These are phyloP conservation scores for Opeltia flavorubescens DNA, from an alignment of 495 filamentous ascomycete species.

Conservation along the genomic window DNA sequence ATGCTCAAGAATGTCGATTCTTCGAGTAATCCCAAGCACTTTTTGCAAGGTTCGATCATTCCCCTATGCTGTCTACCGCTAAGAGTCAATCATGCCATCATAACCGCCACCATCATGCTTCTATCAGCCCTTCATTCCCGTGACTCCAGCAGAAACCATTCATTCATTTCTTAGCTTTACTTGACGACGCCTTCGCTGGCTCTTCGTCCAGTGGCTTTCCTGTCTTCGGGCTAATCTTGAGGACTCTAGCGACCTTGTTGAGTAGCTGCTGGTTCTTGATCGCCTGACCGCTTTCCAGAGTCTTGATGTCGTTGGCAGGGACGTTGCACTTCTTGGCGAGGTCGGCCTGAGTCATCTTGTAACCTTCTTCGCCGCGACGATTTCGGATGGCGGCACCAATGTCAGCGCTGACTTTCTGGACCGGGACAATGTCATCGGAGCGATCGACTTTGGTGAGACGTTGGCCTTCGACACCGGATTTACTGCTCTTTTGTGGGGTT, in stretches of 20 bases:
- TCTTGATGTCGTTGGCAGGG: slow-evolving; percentile 17
- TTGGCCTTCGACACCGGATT: slow-evolving; percentile 66
- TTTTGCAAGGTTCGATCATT: not conserved
- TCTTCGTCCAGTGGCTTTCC: slow-evolving; percentile 15
- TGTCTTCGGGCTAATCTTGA: slow-evolving; percentile 18
- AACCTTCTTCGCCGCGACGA: slow-evolving; percentile 48
- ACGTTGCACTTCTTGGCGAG: slow-evolving; percentile 82
- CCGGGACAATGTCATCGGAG: slow-evolving; percentile 92
- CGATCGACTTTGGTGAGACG: slow-evolving; percentile 97
- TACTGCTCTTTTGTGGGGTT: slow-evolving; percentile 31
- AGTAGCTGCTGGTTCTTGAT: slow-evolving; percentile 17
- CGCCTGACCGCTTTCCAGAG: slow-evolving; percentile 14
- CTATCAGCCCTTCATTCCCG: not conserved
- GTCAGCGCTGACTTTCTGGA: slow-evolving; percentile 67
- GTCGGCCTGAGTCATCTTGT: slow-evolving; percentile 94
- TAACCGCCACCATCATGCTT: not conserved
- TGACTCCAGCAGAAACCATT: not conserved
- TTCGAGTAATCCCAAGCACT: too few species aligned
- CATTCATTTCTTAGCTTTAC: not conserved
- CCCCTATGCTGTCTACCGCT: slow-evolving; percentile 5
- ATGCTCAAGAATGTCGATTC: too few species aligned
- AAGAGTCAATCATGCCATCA: slow-evolving; percentile 3
- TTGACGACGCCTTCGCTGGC: not conserved
- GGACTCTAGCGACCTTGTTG: slow-evolving; percentile 15
- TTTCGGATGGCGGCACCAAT: slow-evolving; percentile 74